A percentile compares a stretch with the other conserved stretches of the same genome.
Conservation (phyloP, 2,329 filamentous ascomycete species). For the Periglandula ipomoeae region DNA sequence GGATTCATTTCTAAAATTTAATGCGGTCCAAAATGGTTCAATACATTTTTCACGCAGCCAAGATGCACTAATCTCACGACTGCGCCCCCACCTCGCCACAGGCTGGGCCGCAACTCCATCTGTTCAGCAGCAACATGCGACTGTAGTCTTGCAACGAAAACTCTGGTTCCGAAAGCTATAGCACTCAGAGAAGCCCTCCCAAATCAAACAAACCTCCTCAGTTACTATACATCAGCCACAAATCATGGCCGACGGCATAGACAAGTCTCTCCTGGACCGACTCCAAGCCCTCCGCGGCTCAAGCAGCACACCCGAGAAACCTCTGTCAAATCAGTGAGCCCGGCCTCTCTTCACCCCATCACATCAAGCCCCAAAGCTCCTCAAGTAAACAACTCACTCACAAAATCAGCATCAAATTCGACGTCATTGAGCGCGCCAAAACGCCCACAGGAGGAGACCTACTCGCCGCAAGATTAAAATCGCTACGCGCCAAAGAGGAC, state of each 20-base stretch:
- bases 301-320: conserved; percentile 21
- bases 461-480: conserved; percentile 42
- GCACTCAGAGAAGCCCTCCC: no score
- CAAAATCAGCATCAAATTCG: conserved; percentile 19
- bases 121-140: no score
- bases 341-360: neutral
- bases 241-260: conserved; percentile 27
- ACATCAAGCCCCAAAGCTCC: conserved; percentile 11
- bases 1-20: no score
- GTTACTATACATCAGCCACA: neutral
- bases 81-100: no score
- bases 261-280: conserved; percentile 42
- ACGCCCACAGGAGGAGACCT: conserved; percentile 39
- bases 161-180: no score
- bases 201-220: no score
- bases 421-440: conserved; percentile 32
- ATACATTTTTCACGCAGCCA: no score
- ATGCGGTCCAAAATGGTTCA: no score
- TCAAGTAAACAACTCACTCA: neutral
- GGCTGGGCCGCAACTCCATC: no score
- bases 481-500: conserved; percentile 33
- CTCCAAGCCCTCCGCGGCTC: conserved; percentile 40
- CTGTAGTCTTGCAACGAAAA: no score
- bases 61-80: no score
- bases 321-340: neutral